phyloP scores from a whole-genome alignment of 75 land plant genomes.

The Selaginella moellendorffii region DNA sequence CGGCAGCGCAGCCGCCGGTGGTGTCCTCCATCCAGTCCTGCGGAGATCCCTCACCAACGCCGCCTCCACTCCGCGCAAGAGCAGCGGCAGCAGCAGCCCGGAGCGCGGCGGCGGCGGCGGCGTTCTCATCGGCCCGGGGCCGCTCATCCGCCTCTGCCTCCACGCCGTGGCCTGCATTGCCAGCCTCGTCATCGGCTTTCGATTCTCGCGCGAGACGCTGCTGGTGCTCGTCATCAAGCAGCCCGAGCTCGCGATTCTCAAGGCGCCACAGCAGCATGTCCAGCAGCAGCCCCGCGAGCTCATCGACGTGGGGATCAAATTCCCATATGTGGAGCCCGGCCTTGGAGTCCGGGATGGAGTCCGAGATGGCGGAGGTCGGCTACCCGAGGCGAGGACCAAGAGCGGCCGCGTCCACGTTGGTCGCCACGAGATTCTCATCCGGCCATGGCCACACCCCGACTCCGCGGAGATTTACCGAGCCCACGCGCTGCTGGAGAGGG shows the following conservation, averaged over 20 bases:
- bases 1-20: too few species aligned
- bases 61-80: too few species aligned
- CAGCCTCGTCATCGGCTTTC: conserved; percentile 50
- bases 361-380: too few species aligned
- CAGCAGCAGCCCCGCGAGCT: too few species aligned
- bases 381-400: conserved; percentile 22
- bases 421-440: conserved; percentile 75
- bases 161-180: conserved; percentile 51
- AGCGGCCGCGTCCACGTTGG: conserved; percentile 66
- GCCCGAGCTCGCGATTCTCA: neutral
- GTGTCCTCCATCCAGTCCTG: neutral
- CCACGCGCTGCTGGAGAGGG: conserved; percentile 52
- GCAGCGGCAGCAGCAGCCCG: neutral
- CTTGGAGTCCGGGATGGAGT: too few species aligned
- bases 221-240: conserved; percentile 25
- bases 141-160: conserved; percentile 42
- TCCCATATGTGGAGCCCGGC: conserved; percentile 4
- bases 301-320: neutral
- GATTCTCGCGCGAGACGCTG: conserved; percentile 49
- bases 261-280: too few species aligned
- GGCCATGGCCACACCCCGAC: conserved; percentile 91
- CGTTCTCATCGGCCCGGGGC: conserved; percentile 15
- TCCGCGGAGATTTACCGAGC: conserved; percentile 59
- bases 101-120: neutral
- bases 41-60: neutral